Conservation (phyloP, 495 filamentous ascomycete genomes). For the Zalerion maritima region DNA sequence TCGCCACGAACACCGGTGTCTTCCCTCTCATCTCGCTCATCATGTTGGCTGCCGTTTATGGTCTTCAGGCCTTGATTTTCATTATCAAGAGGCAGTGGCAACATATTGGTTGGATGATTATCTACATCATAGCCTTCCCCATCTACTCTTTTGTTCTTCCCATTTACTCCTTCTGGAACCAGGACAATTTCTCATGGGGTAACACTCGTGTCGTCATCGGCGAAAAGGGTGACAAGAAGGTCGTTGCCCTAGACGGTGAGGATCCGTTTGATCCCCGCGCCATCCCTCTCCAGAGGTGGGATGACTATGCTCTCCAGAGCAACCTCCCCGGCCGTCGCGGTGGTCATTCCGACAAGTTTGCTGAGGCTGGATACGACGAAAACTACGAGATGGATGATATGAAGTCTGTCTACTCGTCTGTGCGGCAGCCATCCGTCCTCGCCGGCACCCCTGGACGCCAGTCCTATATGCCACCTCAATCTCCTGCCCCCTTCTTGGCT, state of each 20-base stretch:
- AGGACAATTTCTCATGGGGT: slow-evolving; percentile 97
- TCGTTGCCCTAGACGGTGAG: slow-evolving; percentile 78
- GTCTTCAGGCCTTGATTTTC: slow-evolving; percentile 91
- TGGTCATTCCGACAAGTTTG: slow-evolving; percentile 50
- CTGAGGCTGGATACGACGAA: slow-evolving; percentile 44
- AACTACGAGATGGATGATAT: slow-evolving; percentile 94
- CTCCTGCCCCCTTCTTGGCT: slow-evolving; percentile 49
- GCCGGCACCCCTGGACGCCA: slow-evolving; percentile 62
- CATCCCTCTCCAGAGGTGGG: slow-evolving; percentile 91
- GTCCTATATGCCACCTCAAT: slow-evolving; percentile 67
- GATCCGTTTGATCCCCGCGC: slow-evolving; percentile 79
- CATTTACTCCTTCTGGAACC: slow-evolving; percentile 97
- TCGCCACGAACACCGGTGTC: slow-evolving; percentile 54
- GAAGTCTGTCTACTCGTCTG: slow-evolving; percentile 88
- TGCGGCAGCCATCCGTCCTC: slow-evolving; percentile 83
- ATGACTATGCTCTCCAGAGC: slow-evolving; percentile 88
- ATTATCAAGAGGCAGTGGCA: slow-evolving; percentile 95
- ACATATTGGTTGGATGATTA: slow-evolving; percentile 97
- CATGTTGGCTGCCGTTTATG: slow-evolving; percentile 83
- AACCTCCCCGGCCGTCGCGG: slow-evolving; percentile 85
- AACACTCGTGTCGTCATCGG: slow-evolving; percentile 94
- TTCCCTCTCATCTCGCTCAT: slow-evolving; percentile 78
- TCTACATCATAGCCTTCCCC: slow-evolving; percentile 87
- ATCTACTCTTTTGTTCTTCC: slow-evolving; percentile 87
- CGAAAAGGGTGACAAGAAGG: slow-evolving; percentile 77